Evolutionary conservation across 768 basidiomycete species (phyloP).

Genomic region (Suillus clintonianus): DNA sequence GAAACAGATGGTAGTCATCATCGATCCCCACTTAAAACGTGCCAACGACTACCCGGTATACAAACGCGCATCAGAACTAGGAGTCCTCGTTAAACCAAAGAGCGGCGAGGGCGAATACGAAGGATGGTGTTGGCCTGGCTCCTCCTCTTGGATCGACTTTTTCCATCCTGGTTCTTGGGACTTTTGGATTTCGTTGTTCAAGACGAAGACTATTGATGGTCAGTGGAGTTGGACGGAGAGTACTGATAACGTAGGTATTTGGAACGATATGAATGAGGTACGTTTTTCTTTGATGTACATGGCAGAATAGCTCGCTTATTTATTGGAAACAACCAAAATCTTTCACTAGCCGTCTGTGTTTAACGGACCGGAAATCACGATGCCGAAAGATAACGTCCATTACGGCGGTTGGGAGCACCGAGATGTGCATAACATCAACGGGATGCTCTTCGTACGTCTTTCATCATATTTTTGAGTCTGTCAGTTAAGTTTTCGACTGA

Average conservation of each 20-base stretch:
- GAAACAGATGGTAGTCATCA: slow-evolving; percentile 90
- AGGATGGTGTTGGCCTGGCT: slow-evolving; percentile 99
- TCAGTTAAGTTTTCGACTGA: not conserved
- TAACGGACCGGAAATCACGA: slow-evolving; percentile 94
- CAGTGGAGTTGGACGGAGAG: not conserved
- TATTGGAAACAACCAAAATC: not conserved
- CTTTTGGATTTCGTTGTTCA: slow-evolving; percentile 26
- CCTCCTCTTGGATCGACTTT: slow-evolving; percentile 95
- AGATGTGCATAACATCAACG: slow-evolving; percentile 96
- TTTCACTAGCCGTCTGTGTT: slow-evolving; percentile 87
- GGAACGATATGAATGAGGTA: slow-evolving; percentile 99
- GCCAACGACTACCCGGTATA: slow-evolving; percentile 78
- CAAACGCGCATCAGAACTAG: slow-evolving; percentile 79
- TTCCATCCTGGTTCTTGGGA: slow-evolving; percentile 90
- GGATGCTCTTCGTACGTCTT: slow-evolving; percentile 80
- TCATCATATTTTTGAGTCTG: not conserved
- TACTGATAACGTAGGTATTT: slow-evolving; percentile 84
- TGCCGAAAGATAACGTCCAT: slow-evolving; percentile 78
- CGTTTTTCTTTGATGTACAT: slow-evolving; percentile 9
- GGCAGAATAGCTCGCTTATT: not conserved
- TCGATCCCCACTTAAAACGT: slow-evolving; percentile 96
- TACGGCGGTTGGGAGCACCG: slow-evolving; percentile 97
- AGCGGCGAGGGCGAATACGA: slow-evolving; percentile 86
- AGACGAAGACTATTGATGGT: not conserved
- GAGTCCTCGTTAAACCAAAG: slow-evolving; percentile 77